Evolutionary conservation across 495 filamentous ascomycete species (phyloP), one percentile per base, ranked within the genome.

Genomic region (Annulohypoxylon moriforme): DNA sequence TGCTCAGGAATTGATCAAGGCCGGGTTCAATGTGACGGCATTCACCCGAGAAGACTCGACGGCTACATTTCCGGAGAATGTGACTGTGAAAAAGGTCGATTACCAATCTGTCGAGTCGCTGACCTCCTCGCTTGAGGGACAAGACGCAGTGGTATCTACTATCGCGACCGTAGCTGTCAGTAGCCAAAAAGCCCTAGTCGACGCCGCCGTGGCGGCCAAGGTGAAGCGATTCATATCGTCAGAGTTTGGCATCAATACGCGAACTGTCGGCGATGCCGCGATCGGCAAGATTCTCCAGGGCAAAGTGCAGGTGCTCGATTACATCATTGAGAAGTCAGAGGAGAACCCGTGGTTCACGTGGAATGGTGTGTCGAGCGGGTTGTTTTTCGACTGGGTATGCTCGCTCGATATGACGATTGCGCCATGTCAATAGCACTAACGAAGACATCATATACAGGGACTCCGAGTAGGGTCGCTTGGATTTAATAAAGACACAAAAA

Each of bases 141-240:
- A 89, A 56, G 89, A 91, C 69, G 86, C 88, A 0, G 82, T 89
- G 1, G 81, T 92, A 33, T 89, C 85, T 22, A 68, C 84, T 3
- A 71, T 91, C 4, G 80, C 77, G 14, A 69, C 76, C 4, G 49
- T 68, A 0, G 79, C 75, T 0, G 36, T 88, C 18, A 64, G 69
- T 0, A 71, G 68, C 0, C 87, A 91, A 63, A 76, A 75, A 7
- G 61, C 72, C 0, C 79, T 90, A 24, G 83, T 92, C 11, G 89
- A 92, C 58, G 91, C 90, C 1, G 84, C 88, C 0, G 74, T 88
- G 16, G 81, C 82, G 0, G 89, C 87, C 0, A 84, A 85, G 13
- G 88, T 92, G 2, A 81, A 84, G 74, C 85, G 89, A 27, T 89
- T 90, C 68, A 81, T 92, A 46, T 90, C 89, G 0, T 87, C 85